These are phyloP conservation scores for Wickerhamiella azyma DNA, from an alignment of 805 yeast genomes.

Conservation along the genomic window DNA sequence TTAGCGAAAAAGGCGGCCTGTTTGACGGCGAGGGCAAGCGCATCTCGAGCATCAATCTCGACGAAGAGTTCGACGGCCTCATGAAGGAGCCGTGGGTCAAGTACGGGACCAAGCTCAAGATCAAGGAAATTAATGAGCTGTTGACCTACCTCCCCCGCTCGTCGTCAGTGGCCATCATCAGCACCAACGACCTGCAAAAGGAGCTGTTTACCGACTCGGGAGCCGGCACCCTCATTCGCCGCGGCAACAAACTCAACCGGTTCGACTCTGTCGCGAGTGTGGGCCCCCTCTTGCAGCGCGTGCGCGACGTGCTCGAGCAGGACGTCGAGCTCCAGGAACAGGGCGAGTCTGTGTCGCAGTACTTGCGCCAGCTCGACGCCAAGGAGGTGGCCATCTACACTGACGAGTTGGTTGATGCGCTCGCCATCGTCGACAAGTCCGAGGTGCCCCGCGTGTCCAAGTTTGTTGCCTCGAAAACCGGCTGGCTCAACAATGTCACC, in stretches of 20 bases:
- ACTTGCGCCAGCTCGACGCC: constrained; percentile 56
- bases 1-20: constrained; percentile 96
- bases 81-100: constrained; percentile 96
- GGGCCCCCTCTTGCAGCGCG: constrained; percentile 36
- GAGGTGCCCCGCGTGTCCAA: constrained; percentile 58
- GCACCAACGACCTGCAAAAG: constrained; percentile 88
- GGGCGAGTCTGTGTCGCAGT: constrained; percentile 62
- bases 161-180: constrained; percentile 93
- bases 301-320: constrained; percentile 62
- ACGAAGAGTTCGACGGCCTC: constrained; percentile 86
- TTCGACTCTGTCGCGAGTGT: constrained; percentile 60
- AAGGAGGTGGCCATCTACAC: constrained; percentile 45
- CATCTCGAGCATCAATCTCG: constrained; percentile 79
- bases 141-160: constrained; percentile 91
- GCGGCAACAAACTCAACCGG: constrained; percentile 74
- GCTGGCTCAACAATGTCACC: constrained; percentile 95
- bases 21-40: constrained; percentile 85
- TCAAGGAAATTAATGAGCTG: constrained; percentile 89
- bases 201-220: constrained; percentile 97
- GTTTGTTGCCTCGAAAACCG: constrained; percentile 73
- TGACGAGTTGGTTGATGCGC: constrained; percentile 90
- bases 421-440: constrained; percentile 60
- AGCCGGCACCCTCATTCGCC: constrained; percentile 95
- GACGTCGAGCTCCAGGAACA: constrained; percentile 66
- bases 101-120: constrained; percentile 94